These are phyloP conservation scores for Xylaria bambusicola DNA, from an alignment of 495 filamentous ascomycete species.

Conservation along the genomic window DNA sequence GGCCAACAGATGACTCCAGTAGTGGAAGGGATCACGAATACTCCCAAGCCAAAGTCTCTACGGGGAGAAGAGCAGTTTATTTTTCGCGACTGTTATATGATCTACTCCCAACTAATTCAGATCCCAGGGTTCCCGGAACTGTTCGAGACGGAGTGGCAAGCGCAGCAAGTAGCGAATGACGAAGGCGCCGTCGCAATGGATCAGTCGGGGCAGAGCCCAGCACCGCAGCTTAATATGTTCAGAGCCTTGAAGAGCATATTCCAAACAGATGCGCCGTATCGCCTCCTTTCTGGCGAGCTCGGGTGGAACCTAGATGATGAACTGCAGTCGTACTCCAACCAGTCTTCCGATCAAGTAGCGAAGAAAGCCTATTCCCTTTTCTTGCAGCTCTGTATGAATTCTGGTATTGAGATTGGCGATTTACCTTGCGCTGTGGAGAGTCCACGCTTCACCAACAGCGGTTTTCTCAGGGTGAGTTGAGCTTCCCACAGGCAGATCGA, in stretches of 20 bases:
- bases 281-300: neutral
- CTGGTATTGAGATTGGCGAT: neutral
- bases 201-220: neutral
- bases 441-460: neutral
- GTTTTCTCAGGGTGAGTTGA: neutral
- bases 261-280: neutral
- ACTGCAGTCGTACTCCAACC: too few relatives aligned
- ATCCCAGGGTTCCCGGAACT: neutral
- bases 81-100: neutral
- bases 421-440: neutral
- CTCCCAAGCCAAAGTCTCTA: neutral
- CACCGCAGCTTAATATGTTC: neutral
- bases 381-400: neutral
- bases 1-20: neutral
- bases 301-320: neutral
- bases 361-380: too few relatives aligned
- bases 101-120: neutral
- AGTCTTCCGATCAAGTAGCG: too few relatives aligned
- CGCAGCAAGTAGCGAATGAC: too few relatives aligned
- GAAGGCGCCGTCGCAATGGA: neutral
- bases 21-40: neutral
- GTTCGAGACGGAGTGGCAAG: neutral
- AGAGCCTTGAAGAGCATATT: constrained; percentile 1
- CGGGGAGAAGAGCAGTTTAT: neutral
- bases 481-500: neutral